These are phyloP conservation scores for Spatholobus suberectus DNA, from an alignment of 306 rosid species.

Conservation along the genomic window DNA sequence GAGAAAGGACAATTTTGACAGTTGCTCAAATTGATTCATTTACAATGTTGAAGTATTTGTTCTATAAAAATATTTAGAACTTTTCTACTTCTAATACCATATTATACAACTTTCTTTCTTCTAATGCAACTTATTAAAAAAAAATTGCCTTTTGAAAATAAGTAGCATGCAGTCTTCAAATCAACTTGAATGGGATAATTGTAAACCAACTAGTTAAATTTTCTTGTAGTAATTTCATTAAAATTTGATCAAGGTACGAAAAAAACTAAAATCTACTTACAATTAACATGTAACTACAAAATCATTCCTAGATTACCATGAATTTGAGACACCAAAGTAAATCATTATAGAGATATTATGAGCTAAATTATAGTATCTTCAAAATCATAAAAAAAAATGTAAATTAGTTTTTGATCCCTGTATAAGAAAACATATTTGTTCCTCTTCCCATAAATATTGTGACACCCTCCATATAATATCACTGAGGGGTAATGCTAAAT, in stretches of 20 bases:
- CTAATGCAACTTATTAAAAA: not conserved
- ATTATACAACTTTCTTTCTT: constrained; percentile 24
- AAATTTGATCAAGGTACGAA: not conserved
- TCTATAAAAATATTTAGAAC: constrained; percentile 16
- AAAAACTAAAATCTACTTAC: not conserved
- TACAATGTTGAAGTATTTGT: constrained; percentile 11
- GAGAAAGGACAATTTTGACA: constrained; percentile 29
- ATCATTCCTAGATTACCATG: constrained; percentile 18
- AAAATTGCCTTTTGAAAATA: not conserved
- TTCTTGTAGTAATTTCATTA: constrained; percentile 61
- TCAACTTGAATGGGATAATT: constrained; percentile 82
- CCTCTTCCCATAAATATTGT: constrained; percentile 7
- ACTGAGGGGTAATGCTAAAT: constrained; percentile 38
- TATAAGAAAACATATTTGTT: constrained; percentile 21
- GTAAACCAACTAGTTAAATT: constrained; percentile 95
- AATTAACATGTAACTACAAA: not conserved
- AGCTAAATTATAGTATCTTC: constrained; percentile 5
- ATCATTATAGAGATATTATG: not conserved
- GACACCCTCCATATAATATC: constrained; percentile 24
- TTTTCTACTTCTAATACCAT: not conserved
- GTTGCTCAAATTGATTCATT: constrained; percentile 22
- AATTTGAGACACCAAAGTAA: constrained; percentile 15
- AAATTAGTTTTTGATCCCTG: constrained; percentile 16
- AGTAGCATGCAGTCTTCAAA: constrained; percentile 22
- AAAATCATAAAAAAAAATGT: not conserved